Base-by-base conservation (phyloP, 768 basidiomycete species). In the Pleurotus platypus region DNA sequence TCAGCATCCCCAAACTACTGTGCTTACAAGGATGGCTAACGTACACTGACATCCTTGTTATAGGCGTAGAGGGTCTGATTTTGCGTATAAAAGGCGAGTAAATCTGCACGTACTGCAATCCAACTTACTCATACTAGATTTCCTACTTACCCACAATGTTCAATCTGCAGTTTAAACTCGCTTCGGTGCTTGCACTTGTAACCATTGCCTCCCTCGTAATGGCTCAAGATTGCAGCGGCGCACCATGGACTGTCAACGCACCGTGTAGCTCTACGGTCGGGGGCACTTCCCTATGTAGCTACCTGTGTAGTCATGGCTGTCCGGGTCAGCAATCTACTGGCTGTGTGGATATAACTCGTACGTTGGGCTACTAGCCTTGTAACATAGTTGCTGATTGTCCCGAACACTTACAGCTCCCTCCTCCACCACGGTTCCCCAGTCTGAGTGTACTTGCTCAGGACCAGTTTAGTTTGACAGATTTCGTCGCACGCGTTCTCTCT, bases 391-490 rank as follows among this genome's bases (percentile, higher is more conserved):
- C 42, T 45, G 42, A 45, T 15, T 4, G n/a, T 45, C 7, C n/a
- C 42, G 20, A 9, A 45, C 26, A 12, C 16, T 42, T 26, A 42
- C 18, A 54, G 51, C 39, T 22, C 51, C 51, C 37, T 54, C 51
- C 11, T 54, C 51, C 4, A 54, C 51, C 18, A 54, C 39, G n/a
- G 39, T 54, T 30, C 51, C 39, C 20, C 37, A 43, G 24, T 54
- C 51, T 11, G n/a, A 54, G 42, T 54, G 51, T 24, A 54, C 51
- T n/a, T 54, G 51, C n/a, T 54, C 51, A 18, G 51, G 51, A 7
- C 39, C 51, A n/a, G 5, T 11, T 45, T 45, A 45, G 30, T 30
- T 9, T 8, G 27, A 30, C 9, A 11, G 30, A 35, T 35, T 11
- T 11, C 30, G 30, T 11, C 30, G 30, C 30, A 35, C 8, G 11